Evolutionary conservation across 331 rosid species (phyloP).

Genomic region (Malus hybrid): DNA sequence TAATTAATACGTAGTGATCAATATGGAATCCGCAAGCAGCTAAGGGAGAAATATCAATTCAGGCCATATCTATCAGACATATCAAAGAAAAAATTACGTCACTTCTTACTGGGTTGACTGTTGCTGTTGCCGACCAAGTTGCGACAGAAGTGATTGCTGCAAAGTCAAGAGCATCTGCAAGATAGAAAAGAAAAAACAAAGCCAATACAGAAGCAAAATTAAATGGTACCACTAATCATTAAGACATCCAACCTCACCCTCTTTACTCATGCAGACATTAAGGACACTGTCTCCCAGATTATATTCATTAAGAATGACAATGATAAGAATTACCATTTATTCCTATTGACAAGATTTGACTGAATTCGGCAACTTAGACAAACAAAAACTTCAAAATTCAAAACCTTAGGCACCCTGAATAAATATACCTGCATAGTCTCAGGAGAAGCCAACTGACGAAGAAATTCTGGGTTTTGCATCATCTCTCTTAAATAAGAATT

Average conservation of each 20-base stretch:
- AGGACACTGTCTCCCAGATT: background rate
- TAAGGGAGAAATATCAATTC: background rate
- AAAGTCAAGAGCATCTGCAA: conserved; percentile 65
- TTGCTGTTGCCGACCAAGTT: conserved; percentile 53
- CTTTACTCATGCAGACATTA: background rate
- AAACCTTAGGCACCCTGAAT: conserved; percentile 1
- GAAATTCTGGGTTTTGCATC: conserved; percentile 78
- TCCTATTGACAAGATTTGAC: background rate
- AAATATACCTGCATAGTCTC: conserved; percentile 80
- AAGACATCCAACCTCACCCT: background rate
- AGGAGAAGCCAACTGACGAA: conserved; percentile 69
- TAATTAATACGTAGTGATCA: background rate
- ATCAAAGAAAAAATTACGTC: conserved; percentile 9
- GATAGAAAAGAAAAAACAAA: conserved; percentile 9
- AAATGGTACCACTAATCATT: background rate
- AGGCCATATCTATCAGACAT: background rate
- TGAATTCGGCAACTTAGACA: background rate
- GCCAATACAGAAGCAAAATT: conserved; percentile 6
- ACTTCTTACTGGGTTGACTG: conserved; percentile 71
- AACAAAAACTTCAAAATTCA: background rate
- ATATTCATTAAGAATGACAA: background rate
- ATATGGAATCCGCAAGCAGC: background rate
- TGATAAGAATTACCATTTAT: background rate
- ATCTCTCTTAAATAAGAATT: conserved; percentile 68
- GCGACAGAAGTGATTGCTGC: conserved; percentile 67